Evolutionary conservation across 805 yeast genomes (phyloP), one percentile per base, ranked within the genome.

Genomic region (Yarrowia bubula): DNA sequence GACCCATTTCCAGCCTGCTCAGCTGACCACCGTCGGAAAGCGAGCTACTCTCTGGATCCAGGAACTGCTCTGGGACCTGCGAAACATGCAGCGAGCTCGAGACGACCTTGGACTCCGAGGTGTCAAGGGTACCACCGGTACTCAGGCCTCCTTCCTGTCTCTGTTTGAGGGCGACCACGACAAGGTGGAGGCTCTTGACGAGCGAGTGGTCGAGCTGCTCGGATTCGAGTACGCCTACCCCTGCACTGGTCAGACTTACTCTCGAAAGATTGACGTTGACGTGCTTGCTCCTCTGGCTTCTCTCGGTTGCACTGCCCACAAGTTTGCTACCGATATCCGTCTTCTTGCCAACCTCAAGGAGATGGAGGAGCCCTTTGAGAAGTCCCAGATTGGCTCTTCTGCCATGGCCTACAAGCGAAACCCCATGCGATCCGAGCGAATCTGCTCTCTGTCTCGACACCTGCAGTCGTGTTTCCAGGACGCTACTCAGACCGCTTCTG

Each of bases 1-100:
- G 98, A 95, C 99, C 66, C 99, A 95, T 79, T 95, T 95, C 86
- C 99, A 95, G 81, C 99, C 99, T 14, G 99, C 99, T 64, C 99
- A 95, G 81, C 85, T 95, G 76, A 93, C 98, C 70, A 95, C 99
- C 38, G 96, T 95, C 69, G 99, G 99, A 77, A 95, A 95, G 83
- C 88, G 99, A 80, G 96, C 96, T 65, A 92, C 98, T 50, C 81
- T 95, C 74, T 95, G 99, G 99, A 81, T 95, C 72, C 99, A 95
- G 82, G 99, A 95, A 78, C 81, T 95, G 72, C 82, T 95, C 73
- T 95, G 98, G 99, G 99, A 95, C 79, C 84, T 95, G 77, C 86
- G 99, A 80, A 95, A 95, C 80, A 84, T 95, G 81, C 87, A 84
- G 70, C 88, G 99, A 79, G 98, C 98, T 57, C 88, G 99, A 80